phyloP scores from a whole-genome alignment of 176 grass and related monocot genomes.

The Saccharum spontaneum region DNA sequence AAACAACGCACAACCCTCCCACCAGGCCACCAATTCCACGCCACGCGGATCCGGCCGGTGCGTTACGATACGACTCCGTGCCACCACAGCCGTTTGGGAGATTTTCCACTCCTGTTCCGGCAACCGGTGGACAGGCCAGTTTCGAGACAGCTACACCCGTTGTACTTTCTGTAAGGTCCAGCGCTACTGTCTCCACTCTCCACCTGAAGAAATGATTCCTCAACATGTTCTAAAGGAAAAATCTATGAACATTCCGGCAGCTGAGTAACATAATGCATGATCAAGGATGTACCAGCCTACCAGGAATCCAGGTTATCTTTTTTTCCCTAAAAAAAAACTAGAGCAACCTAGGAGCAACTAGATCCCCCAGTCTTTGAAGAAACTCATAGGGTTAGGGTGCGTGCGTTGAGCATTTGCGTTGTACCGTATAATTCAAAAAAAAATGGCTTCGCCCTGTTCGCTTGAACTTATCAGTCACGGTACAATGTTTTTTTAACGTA shows the following conservation, averaged over 20 bases:
- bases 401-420: too few relatives aligned
- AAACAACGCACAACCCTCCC: neutral
- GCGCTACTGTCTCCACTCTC: neutral
- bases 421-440: too few relatives aligned
- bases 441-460: too few relatives aligned
- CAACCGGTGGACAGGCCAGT: neutral
- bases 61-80: neutral
- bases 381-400: too few relatives aligned
- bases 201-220: neutral
- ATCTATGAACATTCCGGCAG: neutral
- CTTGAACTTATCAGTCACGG: too few relatives aligned
- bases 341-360: neutral
- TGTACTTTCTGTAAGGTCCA: neutral
- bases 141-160: neutral
- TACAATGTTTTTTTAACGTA: too few relatives aligned
- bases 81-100: neutral
- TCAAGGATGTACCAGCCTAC: neutral
- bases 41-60: slow-evolving; percentile 11
- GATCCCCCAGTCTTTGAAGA: too few relatives aligned
- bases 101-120: neutral
- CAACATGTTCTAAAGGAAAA: neutral
- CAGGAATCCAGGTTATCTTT: neutral
- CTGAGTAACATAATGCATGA: neutral
- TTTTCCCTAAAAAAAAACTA: neutral
- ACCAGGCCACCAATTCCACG: neutral